These are phyloP conservation scores for Mastigamoeba balamuthi DNA, from an alignment of 78 protist species.

Conservation along the genomic window DNA sequence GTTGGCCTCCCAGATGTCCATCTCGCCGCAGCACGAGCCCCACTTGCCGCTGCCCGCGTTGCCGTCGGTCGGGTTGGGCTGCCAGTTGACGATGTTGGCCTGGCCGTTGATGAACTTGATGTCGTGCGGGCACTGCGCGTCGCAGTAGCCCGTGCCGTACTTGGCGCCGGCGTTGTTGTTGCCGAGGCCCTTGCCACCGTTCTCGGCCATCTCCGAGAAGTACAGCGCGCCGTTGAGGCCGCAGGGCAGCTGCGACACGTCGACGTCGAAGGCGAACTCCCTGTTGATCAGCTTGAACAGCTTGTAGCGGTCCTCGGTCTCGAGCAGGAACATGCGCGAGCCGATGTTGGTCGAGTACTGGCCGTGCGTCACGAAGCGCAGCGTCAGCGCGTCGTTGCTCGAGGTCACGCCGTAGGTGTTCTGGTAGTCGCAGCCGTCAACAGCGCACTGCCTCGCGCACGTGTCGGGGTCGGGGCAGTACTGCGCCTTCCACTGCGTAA, in stretches of 20 bases:
- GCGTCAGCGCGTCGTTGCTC: not conserved
- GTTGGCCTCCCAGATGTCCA: constrained; percentile 70
- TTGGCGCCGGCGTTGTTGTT: constrained; percentile 50
- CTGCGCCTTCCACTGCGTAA: constrained; percentile 21
- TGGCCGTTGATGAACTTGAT: constrained; percentile 48
- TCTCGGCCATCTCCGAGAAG: constrained; percentile 50
- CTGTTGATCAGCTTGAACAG: constrained; percentile 38
- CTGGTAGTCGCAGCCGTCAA: constrained; percentile 30
- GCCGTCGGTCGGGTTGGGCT: no score
- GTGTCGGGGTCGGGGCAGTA: constrained; percentile 32
- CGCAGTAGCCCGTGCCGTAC: constrained; percentile 68
- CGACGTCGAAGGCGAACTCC: constrained; percentile 57
- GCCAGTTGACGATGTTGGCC: not conserved
- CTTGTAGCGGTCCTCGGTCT: constrained; percentile 14
- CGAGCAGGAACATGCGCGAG: constrained; percentile 42
- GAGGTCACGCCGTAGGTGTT: constrained; percentile 36
- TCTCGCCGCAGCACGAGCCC: constrained; percentile 59
- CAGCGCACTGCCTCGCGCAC: constrained; percentile 27
- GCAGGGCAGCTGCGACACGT: constrained; percentile 44
- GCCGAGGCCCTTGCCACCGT: constrained; percentile 37
- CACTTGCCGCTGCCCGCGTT: constrained; percentile 26
- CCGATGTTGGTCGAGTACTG: constrained; percentile 48
- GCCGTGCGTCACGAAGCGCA: constrained; percentile 34
- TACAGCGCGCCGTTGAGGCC: constrained; percentile 66
- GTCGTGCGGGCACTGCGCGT: constrained; percentile 70